Evolutionary conservation across 1,284 basidiomycete species (phyloP).

Genomic region (Heliocybe sulcata): DNA sequence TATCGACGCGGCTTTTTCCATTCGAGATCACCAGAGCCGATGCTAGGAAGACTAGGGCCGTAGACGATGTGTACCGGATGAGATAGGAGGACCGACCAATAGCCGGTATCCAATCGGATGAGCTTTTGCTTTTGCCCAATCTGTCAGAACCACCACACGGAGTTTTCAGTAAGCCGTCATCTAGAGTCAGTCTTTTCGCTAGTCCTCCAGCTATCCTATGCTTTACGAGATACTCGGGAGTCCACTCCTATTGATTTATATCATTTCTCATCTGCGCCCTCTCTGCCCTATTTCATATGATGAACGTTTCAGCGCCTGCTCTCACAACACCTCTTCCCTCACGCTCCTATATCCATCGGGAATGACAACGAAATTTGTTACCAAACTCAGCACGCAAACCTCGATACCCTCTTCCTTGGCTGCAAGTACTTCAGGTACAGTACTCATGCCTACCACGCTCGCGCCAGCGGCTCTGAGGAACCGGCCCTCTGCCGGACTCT

Average conservation of each 20-base stretch:
- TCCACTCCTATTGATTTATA: too few species aligned
- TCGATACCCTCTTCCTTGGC: constrained; percentile 70
- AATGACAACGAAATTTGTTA: constrained; percentile 80
- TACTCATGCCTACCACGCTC: constrained; percentile 86
- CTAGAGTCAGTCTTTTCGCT: too few species aligned
- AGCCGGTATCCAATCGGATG: too few species aligned
- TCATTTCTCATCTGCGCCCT: too few species aligned
- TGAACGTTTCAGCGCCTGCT: constrained; percentile 12
- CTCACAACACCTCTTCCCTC: constrained; percentile 74
- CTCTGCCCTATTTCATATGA: constrained; percentile 6
- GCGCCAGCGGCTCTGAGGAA: constrained; percentile 66
- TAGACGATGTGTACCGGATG: neutral
- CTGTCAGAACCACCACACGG: constrained; percentile 52
- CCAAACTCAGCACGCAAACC: constrained; percentile 70
- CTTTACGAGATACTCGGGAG: too few species aligned
- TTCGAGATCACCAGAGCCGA: too few species aligned
- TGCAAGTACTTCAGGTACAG: constrained; percentile 83
- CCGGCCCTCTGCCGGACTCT: constrained; percentile 76
- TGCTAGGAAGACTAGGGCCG: neutral
- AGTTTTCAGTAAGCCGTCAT: too few species aligned
- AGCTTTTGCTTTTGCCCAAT: too few species aligned
- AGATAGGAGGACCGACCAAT: too few species aligned
- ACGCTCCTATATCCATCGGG: constrained; percentile 64
- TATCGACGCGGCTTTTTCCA: constrained; percentile 1
- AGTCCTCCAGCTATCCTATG: too few species aligned